These are phyloP conservation scores for Diutina siamensis DNA, from an alignment of 1,139 yeast species.

Conservation along the genomic window DNA sequence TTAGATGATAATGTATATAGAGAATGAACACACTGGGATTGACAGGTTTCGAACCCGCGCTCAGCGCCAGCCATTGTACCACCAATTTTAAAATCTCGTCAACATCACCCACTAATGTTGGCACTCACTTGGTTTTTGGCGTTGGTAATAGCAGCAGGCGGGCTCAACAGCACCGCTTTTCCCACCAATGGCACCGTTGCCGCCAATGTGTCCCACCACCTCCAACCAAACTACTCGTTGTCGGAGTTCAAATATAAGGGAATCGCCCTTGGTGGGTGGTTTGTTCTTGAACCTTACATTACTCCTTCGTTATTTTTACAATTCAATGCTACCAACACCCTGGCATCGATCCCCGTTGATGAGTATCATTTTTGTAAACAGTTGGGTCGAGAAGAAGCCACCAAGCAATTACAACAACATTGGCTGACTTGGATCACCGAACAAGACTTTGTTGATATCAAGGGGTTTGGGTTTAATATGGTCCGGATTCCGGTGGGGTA, in stretches of 20 bases:
- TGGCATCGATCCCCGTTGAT: constrained; percentile 36
- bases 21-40: background rate
- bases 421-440: constrained; percentile 47
- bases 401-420: constrained; percentile 18
- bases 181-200: constrained; percentile 1
- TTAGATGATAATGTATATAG: background rate
- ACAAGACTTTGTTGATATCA: constrained; percentile 47
- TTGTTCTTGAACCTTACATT: constrained; percentile 53
- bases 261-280: constrained; percentile 56
- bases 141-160: background rate
- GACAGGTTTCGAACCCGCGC: too few relatives aligned
- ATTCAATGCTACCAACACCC: constrained; percentile 17
- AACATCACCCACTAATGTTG: too few relatives aligned
- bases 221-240: background rate
- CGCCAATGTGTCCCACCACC: background rate
- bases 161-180: background rate
- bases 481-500: constrained; percentile 92
- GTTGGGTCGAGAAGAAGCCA: constrained; percentile 36
- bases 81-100: too few relatives aligned
- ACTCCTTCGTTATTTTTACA: constrained; percentile 47
- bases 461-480: constrained; percentile 60
- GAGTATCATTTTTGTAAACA: constrained; percentile 42
- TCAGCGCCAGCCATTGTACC: too few relatives aligned
- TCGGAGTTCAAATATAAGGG: constrained; percentile 28
- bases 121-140: background rate